Conservation (phyloP, 177 flowering plant species). For the Vitis hybrid region DNA sequence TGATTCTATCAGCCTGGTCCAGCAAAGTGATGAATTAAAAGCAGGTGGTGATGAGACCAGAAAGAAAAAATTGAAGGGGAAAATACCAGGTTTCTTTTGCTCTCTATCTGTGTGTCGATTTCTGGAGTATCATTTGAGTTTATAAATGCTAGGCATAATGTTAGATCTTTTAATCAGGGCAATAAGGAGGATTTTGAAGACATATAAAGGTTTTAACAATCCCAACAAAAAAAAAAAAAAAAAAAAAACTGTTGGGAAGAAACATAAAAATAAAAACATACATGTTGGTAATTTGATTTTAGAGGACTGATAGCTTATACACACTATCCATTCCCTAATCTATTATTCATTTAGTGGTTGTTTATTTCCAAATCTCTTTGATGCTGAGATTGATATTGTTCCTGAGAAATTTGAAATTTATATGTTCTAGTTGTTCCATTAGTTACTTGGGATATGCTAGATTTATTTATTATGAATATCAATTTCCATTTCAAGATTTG, state of each 20-base stretch:
- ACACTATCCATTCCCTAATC: too few relatives aligned
- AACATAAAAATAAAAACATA: too few relatives aligned
- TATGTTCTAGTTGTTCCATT: not conserved
- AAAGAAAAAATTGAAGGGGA: conserved; percentile 26
- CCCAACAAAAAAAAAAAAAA: too few relatives aligned
- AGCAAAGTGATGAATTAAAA: conserved; percentile 6
- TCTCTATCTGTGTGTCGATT: not conserved
- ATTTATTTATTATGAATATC: not conserved
- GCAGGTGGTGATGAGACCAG: conserved; percentile 4
- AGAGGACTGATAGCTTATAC: too few relatives aligned
- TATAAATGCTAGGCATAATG: too few relatives aligned
- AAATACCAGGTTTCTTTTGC: conserved; percentile 22
- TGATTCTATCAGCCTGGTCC: conserved; percentile 3
- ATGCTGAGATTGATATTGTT: not conserved
- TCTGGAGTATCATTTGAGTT: not conserved
- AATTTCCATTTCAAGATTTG: not conserved
- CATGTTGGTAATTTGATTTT: too few relatives aligned
- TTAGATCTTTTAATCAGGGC: too few relatives aligned
- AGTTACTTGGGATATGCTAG: not conserved
- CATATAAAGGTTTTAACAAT: too few relatives aligned
- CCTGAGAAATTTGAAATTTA: not conserved
- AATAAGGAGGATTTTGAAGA: too few relatives aligned
- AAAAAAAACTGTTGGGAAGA: too few relatives aligned
- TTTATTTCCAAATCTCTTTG: not conserved
- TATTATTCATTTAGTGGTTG: too few relatives aligned